phyloP scores from a whole-genome alignment of 163 green algal genomes.

The Scenedesmus sp. region DNA sequence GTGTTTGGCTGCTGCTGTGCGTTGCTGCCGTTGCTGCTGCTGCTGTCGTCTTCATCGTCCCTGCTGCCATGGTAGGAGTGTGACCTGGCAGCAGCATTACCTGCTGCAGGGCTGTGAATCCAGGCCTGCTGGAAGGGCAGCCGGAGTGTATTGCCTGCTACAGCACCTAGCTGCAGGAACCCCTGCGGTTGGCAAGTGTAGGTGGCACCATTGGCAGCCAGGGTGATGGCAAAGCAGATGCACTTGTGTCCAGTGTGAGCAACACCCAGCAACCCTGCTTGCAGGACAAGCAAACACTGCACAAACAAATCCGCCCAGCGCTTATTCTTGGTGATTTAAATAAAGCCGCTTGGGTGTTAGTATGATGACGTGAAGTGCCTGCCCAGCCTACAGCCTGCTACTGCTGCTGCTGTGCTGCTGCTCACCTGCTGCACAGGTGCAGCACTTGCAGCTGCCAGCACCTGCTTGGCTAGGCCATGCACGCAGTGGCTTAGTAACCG shows the following conservation, averaged over 20 bases:
- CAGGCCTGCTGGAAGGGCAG: slow-evolving; percentile 31
- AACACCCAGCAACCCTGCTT: background rate
- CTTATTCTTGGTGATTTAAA: no score
- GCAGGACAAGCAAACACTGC: no score
- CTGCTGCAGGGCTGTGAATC: slow-evolving; percentile 34
- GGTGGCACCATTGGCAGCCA: background rate
- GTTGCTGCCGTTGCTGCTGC: background rate
- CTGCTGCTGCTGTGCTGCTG: background rate
- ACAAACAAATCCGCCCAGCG: no score
- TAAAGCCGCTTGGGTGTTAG: no score
- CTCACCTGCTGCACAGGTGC: background rate
- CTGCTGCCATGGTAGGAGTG: slow-evolving; percentile 50
- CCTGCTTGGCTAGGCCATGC: slow-evolving; percentile 12
- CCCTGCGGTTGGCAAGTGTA: background rate
- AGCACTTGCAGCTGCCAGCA: background rate
- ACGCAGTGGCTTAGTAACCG: background rate
- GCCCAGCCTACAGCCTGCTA: background rate
- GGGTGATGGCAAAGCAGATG: background rate
- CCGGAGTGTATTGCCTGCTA: background rate
- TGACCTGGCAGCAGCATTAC: background rate
- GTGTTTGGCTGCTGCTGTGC: background rate
- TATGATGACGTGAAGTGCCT: background rate
- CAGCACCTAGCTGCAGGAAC: background rate
- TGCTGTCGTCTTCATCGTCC: slow-evolving; percentile 27
- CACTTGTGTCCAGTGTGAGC: background rate